Base-by-base conservation (phyloP, 345 rosid genomes). In the Boechera stricta region DNA sequence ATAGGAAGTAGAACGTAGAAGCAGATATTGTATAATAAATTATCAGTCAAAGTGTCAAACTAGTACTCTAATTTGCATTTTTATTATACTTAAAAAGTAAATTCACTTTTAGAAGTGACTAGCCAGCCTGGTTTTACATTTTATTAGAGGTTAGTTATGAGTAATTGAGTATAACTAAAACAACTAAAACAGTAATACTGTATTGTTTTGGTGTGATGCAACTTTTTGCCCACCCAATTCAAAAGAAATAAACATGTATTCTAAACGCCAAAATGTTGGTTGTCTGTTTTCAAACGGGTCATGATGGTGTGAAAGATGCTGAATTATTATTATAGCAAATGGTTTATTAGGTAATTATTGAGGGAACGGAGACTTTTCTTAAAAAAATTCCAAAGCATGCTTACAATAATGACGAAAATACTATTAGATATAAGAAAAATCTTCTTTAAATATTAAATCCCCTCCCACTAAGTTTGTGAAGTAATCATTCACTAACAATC, bases 221-320 rank as follows among this genome's bases (percentile, higher is more conserved):
- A 21, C 26, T 11, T 44, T 24, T 44, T 67, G 6, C 41, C 64
- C 29, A 59, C 55, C 47, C 2, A 59, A 11, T 16, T 57, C 16
- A 13, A 33, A 42, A 69, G 7, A 5, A 48, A 35, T 0, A 28
- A 48, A 4, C 28, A 31, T 11, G 3, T 62, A 32, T 11, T 5
- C 16, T 13, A 44, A 16, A 64, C 8, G 42, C 5, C 15, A 36
- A 45, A 70, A 29, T 29, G 6, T 13, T 41, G 45, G 11, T 60
- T 75, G 74, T 29, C 47, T 16, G 5, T 13, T 70, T 4, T 1
- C 15, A n/a, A 77, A 60, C 1, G 28, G 45, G 63, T 0, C 32
- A 76, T 8, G 26, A 41, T 76, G 75, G 63, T 70, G 75, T 54
- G 71, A 70, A 45, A 54, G 65, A 26, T 5, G 16, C 33, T 44